These are phyloP conservation scores for Mortierella sp. DNA, from an alignment of 371 early-diverging fungal genomes.

Conservation along the genomic window DNA sequence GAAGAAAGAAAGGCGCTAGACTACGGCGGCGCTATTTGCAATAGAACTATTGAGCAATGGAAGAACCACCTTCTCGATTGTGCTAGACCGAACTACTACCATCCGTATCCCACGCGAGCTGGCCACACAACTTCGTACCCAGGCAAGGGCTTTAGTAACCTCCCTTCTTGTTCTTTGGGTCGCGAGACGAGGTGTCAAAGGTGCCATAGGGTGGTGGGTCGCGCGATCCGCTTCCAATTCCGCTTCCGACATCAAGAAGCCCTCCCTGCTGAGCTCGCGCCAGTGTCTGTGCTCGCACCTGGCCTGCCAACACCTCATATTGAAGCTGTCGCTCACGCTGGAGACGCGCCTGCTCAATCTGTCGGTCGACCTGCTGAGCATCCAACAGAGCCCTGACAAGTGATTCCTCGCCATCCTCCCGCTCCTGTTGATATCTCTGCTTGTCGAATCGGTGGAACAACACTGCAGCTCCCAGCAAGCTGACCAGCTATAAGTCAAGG, in stretches of 20 bases:
- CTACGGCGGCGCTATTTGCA: too few species aligned
- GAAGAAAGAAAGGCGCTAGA: too few species aligned
- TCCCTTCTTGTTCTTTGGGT: background rate
- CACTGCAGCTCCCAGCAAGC: constrained; percentile 47
- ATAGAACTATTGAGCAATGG: too few species aligned
- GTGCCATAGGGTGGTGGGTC: constrained; percentile 52
- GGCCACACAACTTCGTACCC: background rate
- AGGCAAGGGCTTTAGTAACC: too few species aligned
- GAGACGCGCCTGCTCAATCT: constrained; percentile 43
- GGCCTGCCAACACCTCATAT: constrained; percentile 29
- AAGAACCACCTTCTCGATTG: too few species aligned
- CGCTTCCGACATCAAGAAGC: constrained; percentile 10
- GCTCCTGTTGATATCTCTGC: constrained; percentile 30
- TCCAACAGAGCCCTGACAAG: constrained; percentile 44
- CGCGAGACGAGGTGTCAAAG: constrained; percentile 13
- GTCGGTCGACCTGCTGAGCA: constrained; percentile 34
- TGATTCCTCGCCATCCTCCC: constrained; percentile 28
- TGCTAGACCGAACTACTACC: too few species aligned
- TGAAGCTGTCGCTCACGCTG: constrained; percentile 28
- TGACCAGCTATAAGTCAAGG: constrained; percentile 34
- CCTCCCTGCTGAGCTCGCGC: constrained; percentile 47
- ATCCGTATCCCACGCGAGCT: too few species aligned
- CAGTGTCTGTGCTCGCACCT: constrained; percentile 36
- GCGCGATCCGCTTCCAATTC: constrained; percentile 1
- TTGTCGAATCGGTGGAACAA: constrained; percentile 53